A percentile compares a stretch with the other conserved stretches of the same genome.
Conservation (phyloP, 1,284 basidiomycete genomes). For the Heterobasidion occidentale region DNA sequence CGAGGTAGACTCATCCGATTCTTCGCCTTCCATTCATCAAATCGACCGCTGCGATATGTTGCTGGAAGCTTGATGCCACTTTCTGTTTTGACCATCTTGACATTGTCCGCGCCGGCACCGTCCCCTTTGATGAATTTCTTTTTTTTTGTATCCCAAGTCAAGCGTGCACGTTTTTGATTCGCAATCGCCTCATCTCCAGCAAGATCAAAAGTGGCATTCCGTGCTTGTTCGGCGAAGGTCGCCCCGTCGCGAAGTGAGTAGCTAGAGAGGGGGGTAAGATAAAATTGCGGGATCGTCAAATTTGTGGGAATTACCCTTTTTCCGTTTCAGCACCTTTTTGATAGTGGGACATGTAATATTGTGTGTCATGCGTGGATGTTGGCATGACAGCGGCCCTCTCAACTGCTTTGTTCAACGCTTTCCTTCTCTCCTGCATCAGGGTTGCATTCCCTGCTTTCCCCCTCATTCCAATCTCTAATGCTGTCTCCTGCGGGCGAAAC, state of each 20-base stretch:
- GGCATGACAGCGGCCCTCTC: slow-evolving; percentile 34
- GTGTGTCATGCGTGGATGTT: slow-evolving; percentile 22
- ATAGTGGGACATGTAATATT: slow-evolving; percentile 30
- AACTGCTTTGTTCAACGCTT: slow-evolving; percentile 62
- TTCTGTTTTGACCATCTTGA: slow-evolving; percentile 92
- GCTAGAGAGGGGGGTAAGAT: slow-evolving; percentile 27
- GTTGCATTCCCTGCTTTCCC: slow-evolving; percentile 51
- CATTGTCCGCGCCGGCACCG: slow-evolving; percentile 84
- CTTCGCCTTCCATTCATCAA: slow-evolving; percentile 91
- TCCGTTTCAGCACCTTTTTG: slow-evolving; percentile 22
- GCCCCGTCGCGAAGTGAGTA: slow-evolving; percentile 84
- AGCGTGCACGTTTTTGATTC: slow-evolving; percentile 55
- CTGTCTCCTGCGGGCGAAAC: slow-evolving; percentile 86
- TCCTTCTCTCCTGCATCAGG: slow-evolving; percentile 87
- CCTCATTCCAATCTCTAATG: slow-evolving; percentile 83
- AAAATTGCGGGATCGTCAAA: not conserved
- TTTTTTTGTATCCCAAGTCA: slow-evolving; percentile 91
- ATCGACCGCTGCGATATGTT: slow-evolving; percentile 87
- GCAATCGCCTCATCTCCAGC: slow-evolving; percentile 69
- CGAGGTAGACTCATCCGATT: slow-evolving; percentile 65
- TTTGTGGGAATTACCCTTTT: slow-evolving; percentile 8
- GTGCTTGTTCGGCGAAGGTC: slow-evolving; percentile 83
- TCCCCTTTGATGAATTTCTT: slow-evolving; percentile 90
- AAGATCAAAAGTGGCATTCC: slow-evolving; percentile 77
- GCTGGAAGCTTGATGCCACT: slow-evolving; percentile 91